Evolutionary conservation across 495 filamentous ascomycete species (phyloP).

Genomic region (Platismatia glauca): DNA sequence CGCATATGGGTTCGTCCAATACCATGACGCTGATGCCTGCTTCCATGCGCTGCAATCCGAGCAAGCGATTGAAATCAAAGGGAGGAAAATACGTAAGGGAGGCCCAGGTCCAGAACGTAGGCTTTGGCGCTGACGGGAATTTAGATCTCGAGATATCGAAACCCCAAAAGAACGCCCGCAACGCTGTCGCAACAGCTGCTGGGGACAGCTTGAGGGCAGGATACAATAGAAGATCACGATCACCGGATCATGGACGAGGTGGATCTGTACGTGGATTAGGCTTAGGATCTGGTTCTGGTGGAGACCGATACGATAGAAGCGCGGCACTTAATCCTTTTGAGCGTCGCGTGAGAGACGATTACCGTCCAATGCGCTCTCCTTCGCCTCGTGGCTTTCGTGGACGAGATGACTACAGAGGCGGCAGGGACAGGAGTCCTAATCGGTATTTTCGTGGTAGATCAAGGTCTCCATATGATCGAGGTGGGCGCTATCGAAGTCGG

Average conservation of each 20-base stretch:
- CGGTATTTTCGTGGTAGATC: conserved; percentile 59
- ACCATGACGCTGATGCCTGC: conserved; percentile 66
- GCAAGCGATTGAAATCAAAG: conserved; percentile 69
- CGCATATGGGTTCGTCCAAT: conserved; percentile 96
- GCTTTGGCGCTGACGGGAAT: conserved; percentile 13
- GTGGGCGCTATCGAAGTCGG: conserved; percentile 57
- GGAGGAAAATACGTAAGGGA: conserved; percentile 83
- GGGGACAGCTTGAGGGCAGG: conserved; percentile 32
- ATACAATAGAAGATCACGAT: conserved; percentile 51
- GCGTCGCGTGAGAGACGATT: conserved; percentile 53
- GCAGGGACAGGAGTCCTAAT: conserved; percentile 47
- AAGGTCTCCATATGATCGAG: conserved; percentile 51
- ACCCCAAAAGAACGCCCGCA: conserved; percentile 67
- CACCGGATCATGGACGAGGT: conserved; percentile 57
- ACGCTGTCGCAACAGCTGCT: conserved; percentile 35
- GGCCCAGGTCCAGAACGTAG: conserved; percentile 6
- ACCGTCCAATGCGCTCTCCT: conserved; percentile 54
- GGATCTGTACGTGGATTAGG: conserved; percentile 34
- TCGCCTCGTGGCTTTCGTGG: conserved; percentile 50
- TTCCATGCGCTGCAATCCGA: conserved; percentile 62
- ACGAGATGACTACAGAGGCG: conserved; percentile 61
- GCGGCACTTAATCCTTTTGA: conserved; percentile 38
- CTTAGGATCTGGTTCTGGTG: conserved; percentile 24
- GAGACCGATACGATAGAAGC: conserved; percentile 36
- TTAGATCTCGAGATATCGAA: conserved; percentile 92